These are phyloP conservation scores for Jasminum sambac DNA, from an alignment of 257 asterid species.

Conservation along the genomic window DNA sequence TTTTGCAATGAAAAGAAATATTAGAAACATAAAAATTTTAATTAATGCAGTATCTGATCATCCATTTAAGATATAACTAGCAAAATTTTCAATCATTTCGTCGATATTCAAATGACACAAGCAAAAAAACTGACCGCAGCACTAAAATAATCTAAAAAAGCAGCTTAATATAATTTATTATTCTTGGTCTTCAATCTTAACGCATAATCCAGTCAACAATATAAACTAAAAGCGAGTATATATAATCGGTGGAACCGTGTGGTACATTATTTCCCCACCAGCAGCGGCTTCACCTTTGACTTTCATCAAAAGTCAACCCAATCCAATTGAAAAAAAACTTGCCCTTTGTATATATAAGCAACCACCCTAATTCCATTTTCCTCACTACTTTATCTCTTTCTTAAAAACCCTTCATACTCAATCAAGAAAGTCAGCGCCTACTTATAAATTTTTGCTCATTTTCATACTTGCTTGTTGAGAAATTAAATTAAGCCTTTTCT, in stretches of 20 bases:
- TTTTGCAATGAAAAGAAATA: background rate
- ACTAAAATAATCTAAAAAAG: slow-evolving; percentile 9
- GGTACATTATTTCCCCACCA: slow-evolving; percentile 24
- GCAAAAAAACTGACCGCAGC: slow-evolving; percentile 19
- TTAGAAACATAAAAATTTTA: background rate
- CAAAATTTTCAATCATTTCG: no score
- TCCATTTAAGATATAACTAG: background rate
- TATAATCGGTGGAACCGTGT: slow-evolving; percentile 48
- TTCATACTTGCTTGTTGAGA: background rate
- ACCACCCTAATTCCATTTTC: slow-evolving; percentile 12
- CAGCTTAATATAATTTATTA: slow-evolving; percentile 4
- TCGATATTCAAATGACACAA: slow-evolving; percentile 20
- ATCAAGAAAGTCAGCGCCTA: slow-evolving; percentile 41
- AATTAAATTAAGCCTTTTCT: background rate
- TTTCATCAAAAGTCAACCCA: slow-evolving; percentile 46
- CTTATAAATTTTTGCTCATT: slow-evolving; percentile 4
- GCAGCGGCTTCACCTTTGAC: slow-evolving; percentile 43
- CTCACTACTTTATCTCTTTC: slow-evolving; percentile 17
- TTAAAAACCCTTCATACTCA: background rate
- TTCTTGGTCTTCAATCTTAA: background rate
- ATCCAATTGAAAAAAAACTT: slow-evolving; percentile 17
- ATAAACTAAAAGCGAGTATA: slow-evolving; percentile 35
- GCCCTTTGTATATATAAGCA: slow-evolving; percentile 32
- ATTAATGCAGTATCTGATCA: background rate
- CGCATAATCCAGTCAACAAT: slow-evolving; percentile 36